These are phyloP conservation scores for Crotalaria pallida DNA, from an alignment of 306 rosid genomes.

Conservation along the genomic window DNA sequence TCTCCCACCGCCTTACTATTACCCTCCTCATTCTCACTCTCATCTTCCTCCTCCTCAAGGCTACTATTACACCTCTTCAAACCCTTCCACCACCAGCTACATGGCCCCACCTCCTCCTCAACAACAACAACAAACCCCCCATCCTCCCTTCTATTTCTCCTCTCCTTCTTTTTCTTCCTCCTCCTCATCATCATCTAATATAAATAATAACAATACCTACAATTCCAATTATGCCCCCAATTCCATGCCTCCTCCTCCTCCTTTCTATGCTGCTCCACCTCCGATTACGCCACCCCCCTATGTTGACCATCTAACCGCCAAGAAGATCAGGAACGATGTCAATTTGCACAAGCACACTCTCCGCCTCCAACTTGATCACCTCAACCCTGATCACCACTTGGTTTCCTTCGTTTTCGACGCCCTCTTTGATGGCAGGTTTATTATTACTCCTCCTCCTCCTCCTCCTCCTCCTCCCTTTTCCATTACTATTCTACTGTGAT, in stretches of 20 bases:
- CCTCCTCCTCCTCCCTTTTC: no score
- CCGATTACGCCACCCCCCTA: conserved; percentile 54
- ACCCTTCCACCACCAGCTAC: conserved; percentile 23
- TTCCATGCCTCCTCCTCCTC: no score
- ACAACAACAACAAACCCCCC: conserved; percentile 23
- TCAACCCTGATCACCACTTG: conserved; percentile 67
- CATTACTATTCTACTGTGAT: no score
- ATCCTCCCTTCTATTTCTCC: conserved; percentile 40
- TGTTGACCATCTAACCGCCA: conserved; percentile 72
- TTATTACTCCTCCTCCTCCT: no score
- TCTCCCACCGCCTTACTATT: conserved; percentile 38
- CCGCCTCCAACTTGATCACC: conserved; percentile 52
- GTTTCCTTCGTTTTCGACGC: conserved; percentile 83
- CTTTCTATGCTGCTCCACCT: conserved; percentile 2
- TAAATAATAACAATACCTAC: no score
- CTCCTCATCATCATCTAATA: no score
- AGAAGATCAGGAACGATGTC: conserved; percentile 80
- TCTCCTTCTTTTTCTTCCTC: conserved; percentile 40
- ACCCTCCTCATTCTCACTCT: conserved; percentile 42
- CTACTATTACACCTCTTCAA: conserved; percentile 22
- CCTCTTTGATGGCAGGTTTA: conserved; percentile 68
- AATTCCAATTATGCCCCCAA: no score
- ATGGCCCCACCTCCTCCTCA: conserved; percentile 31
- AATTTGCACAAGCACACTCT: conserved; percentile 74
- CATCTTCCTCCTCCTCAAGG: conserved; percentile 35